Evolutionary conservation across 257 asterid genomes (phyloP), one percentile per base, ranked within the genome.

Genomic region (Voacanga thouarsii): DNA sequence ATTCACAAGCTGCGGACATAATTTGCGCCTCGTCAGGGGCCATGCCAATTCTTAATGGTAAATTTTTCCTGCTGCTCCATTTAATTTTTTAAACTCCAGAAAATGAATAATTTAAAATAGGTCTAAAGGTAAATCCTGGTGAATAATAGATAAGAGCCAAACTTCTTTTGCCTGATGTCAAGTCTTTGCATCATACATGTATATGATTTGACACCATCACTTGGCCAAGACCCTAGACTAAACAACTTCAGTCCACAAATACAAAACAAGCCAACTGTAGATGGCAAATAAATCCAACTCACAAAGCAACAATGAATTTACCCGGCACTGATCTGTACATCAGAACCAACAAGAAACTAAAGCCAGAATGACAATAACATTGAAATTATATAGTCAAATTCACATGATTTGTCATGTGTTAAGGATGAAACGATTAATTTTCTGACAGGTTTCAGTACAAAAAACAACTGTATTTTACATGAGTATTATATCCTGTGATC

Each of bases 171-270:
- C 2, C n/a, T n/a, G 15, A 64, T 30, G n/a, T 68, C 49, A 41
- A 39, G 73, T 21, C 73, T 8, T 7, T 24, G 24, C 37, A 5
- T 51, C 28, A 67, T 39, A 21, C 26, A 41, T 9, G 19, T 41
- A 19, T 8, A 68, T 68, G 71, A 66, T 66, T 37, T 66, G 71
- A 37, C 71, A 37, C 49, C 9, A 66, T 66, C 71, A 28, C 26
- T 66, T 4, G 71, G 50, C 47, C 71, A 7, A 37, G 49, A 33
- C 49, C 71, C 26, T 12, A 12, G 24, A 33, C 9, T 64, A 30
- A 64, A 28, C 21, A 64, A 64, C 44, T 64, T 28, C 44, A 5
- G 21, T 30, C 70, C 70, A 64, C 0, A 12, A 64, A 64, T 30
- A 11, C 70, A 64, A 64, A 64, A 12, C 44, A 64, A 30, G 70